A percentile compares a stretch with the other conserved stretches of the same genome.
phyloP scores from a whole-genome alignment of 2,329 filamentous ascomycete genomes.

The Pezizomycotina sp. region DNA sequence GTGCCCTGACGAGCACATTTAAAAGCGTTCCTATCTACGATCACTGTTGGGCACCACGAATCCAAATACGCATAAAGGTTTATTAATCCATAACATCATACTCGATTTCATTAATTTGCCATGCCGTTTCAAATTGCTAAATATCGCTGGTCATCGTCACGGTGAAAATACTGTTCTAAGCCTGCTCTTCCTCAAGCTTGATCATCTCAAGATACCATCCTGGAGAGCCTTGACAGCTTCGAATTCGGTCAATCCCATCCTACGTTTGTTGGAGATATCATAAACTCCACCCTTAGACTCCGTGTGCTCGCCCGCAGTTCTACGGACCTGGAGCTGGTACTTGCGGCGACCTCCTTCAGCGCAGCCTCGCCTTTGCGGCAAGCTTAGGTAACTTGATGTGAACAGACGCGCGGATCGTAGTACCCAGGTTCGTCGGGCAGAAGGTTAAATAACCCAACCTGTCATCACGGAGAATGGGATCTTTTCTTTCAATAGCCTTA shows the following conservation, averaged over 20 bases:
- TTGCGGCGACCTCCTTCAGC: neutral
- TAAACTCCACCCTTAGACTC: neutral
- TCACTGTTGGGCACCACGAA: too few relatives aligned
- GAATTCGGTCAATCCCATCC: slow-evolving; percentile 1
- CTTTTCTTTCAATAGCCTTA: too few relatives aligned
- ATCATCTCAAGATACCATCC: neutral
- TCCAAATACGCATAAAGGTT: too few relatives aligned
- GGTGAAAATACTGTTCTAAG: too few relatives aligned
- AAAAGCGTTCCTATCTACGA: too few relatives aligned
- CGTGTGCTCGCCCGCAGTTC: slow-evolving; percentile 1
- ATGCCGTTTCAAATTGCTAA: too few relatives aligned
- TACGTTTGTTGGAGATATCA: slow-evolving; percentile 1
- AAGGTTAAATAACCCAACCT: slow-evolving; percentile 1
- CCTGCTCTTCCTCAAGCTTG: too few relatives aligned
- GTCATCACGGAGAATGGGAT: neutral
- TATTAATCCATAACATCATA: too few relatives aligned
- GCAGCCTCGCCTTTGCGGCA: neutral
- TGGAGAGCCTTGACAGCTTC: slow-evolving; percentile 1
- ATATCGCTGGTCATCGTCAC: too few relatives aligned
- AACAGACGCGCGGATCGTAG: slow-evolving; percentile 1
- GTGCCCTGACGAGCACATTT: too few relatives aligned
- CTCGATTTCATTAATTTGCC: too few relatives aligned
- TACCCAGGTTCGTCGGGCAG: slow-evolving; percentile 2
- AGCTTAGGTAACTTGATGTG: slow-evolving; percentile 1
- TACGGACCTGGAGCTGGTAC: slow-evolving; percentile 1